phyloP scores from a whole-genome alignment of 441 rosid genomes.

The Breynia disticha region DNA sequence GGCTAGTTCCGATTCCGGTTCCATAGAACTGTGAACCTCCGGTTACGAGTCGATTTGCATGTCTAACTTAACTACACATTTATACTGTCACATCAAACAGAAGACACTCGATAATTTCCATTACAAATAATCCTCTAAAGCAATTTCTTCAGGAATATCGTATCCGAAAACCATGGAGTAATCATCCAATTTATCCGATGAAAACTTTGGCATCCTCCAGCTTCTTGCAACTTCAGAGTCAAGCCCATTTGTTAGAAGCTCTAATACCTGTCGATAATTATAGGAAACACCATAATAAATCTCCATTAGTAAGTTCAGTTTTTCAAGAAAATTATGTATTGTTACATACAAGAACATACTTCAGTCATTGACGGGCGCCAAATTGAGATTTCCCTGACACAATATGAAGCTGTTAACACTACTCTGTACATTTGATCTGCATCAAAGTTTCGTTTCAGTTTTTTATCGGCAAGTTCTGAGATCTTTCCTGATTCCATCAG shows the following conservation, averaged over 20 bases:
- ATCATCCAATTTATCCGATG: slow-evolving; percentile 60
- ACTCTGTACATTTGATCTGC: slow-evolving; percentile 51
- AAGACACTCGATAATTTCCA: background rate
- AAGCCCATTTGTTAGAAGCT: slow-evolving; percentile 55
- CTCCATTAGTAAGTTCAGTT: background rate
- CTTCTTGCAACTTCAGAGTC: slow-evolving; percentile 47
- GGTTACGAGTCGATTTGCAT: background rate
- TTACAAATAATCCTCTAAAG: slow-evolving; percentile 35
- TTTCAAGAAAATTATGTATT: background rate
- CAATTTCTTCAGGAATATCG: slow-evolving; percentile 48
- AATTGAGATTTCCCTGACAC: slow-evolving; percentile 65
- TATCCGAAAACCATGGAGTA: slow-evolving; percentile 68
- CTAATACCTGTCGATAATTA: slow-evolving; percentile 38
- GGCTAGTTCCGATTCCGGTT: no score
- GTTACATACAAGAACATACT: slow-evolving; percentile 20
- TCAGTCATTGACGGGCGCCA: slow-evolving; percentile 87
- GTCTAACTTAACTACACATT: background rate
- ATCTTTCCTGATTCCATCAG: slow-evolving; percentile 65
- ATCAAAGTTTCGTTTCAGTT: slow-evolving; percentile 50
- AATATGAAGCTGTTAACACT: slow-evolving; percentile 61
- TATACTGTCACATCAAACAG: no score
- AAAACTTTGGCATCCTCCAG: slow-evolving; percentile 66
- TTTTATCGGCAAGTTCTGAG: slow-evolving; percentile 54
- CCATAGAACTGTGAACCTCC: no score
- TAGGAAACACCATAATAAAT: no score